Evolutionary conservation across 768 basidiomycete species (phyloP).

Genomic region (Mycena rosella): DNA sequence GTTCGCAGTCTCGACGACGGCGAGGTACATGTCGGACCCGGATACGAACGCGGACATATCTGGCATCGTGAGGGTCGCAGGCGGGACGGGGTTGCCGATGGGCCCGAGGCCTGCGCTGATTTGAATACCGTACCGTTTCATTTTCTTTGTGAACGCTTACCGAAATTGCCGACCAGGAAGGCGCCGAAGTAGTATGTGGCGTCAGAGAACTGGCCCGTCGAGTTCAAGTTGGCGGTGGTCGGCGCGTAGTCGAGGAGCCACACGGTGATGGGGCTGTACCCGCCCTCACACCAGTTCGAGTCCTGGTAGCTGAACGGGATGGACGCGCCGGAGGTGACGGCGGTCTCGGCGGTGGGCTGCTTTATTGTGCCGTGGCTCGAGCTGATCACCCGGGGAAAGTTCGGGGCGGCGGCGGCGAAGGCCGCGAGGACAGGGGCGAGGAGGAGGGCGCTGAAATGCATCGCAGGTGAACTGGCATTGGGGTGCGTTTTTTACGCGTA

Average conservation of each 20-base stretch:
- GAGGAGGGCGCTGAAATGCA: conserved; percentile 26
- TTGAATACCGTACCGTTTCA: background rate
- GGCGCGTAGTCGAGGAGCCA: conserved; percentile 38
- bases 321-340: conserved; percentile 3
- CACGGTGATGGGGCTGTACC: conserved; percentile 37
- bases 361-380: conserved; percentile 34
- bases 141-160: background rate
- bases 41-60: conserved; percentile 4
- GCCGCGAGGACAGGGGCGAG: conserved; percentile 25
- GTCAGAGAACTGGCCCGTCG: conserved; percentile 35
- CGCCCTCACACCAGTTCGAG: conserved; percentile 41
- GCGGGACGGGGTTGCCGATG: conserved; percentile 20
- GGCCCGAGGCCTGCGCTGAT: conserved; percentile 26
- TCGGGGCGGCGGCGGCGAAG: conserved; percentile 14
- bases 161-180: conserved; percentile 30
- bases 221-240: conserved; percentile 34
- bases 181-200: conserved; percentile 32
- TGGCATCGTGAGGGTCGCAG: conserved; percentile 36
- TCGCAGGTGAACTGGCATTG: conserved; percentile 8
- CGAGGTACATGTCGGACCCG: conserved; percentile 35
- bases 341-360: conserved; percentile 15
- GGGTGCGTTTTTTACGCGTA: background rate
- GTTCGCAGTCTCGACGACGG: conserved; percentile 40
- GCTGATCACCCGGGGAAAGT: conserved; percentile 20
- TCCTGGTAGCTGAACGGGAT: conserved; percentile 38